Conservation (phyloP, 2,329 filamentous ascomycete species). For the Colletotrichum sp. region DNA sequence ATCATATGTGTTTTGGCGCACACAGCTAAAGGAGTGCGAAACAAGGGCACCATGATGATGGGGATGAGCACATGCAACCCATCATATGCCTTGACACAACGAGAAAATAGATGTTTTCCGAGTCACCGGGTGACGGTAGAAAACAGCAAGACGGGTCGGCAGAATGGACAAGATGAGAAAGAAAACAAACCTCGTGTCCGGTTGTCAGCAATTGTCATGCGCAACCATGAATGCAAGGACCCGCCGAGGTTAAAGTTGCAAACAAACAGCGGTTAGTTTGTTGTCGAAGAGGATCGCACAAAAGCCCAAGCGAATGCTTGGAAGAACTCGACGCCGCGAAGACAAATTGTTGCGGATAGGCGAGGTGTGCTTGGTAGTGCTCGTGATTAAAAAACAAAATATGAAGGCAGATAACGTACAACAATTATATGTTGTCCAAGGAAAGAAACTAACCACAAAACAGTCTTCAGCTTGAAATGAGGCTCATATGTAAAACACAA, state of each 20-base stretch:
- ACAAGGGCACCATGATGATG: no score
- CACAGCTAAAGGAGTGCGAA: no score
- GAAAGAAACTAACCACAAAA: no score
- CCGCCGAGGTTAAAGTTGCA: not conserved
- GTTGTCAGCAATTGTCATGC: not conserved
- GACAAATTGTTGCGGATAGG: not conserved
- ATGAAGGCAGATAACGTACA: no score
- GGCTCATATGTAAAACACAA: no score
- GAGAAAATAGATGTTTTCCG: no score
- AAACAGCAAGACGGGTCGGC: not conserved
- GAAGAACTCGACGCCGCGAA: not conserved
- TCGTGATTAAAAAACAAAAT: no score
- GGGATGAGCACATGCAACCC: no score
- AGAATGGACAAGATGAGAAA: not conserved
- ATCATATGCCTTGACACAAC: no score
- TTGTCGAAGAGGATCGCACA: not conserved
- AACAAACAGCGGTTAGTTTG: not conserved
- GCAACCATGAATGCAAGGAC: not conserved
- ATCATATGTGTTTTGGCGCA: no score
- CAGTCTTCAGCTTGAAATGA: no score
- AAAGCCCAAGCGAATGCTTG: not conserved
- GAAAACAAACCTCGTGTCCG: not conserved
- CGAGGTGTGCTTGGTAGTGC: not conserved
- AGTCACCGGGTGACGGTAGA: not conserved
- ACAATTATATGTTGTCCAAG: no score